Base-by-base conservation (phyloP, 371 early-diverging fungal genomes). In the Conidiobolus incongruus region DNA sequence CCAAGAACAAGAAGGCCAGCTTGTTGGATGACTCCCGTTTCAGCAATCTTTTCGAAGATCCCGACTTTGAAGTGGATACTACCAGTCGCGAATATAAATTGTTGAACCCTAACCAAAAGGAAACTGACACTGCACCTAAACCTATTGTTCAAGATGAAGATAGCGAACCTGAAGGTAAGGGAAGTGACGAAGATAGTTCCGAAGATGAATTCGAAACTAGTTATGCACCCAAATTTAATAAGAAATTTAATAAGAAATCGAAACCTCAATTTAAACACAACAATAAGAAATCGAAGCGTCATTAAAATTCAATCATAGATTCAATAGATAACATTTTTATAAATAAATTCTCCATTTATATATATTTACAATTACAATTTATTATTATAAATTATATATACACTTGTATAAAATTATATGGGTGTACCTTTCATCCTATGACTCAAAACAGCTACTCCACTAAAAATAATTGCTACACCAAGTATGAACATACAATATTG, bases 11-110 rank as follows among this genome's bases (percentile, higher is more conserved):
- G 55, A 60, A 53, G 1, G 52, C 62, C 5, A 68, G 61, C 28
- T 59, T 78, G 23, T 60, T 85, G 42, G 64, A 66, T 37, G 93
- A 95, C 59, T 58, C 53, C 45, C 86, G 96, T 56, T 94, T 96
- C 66, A 62, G 61, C 44, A 77, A 67, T 38, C 48, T 94, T 65
- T 96, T 96, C 62, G 69, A 67, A 44, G 77, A 96, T 66, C 77
- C 78, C 29, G 94, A 92, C 29, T 95, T 80, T 64, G 71, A 89
- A 55, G 82, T 95, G 37, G 92, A 95, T 56, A 78, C 80, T 48
- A 63, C 60, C n/a, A 70, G 72, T 3, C 66, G 67, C 45, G 94
- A 89, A 58, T 92, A 69, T 60, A 75, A 75, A 60, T 54, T 86
- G 53, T 73, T 85, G 48, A 81, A 90, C 65, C 84, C 93, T 7